phyloP scores from a whole-genome alignment of 306 rosid species.

The Vigna angularis region DNA sequence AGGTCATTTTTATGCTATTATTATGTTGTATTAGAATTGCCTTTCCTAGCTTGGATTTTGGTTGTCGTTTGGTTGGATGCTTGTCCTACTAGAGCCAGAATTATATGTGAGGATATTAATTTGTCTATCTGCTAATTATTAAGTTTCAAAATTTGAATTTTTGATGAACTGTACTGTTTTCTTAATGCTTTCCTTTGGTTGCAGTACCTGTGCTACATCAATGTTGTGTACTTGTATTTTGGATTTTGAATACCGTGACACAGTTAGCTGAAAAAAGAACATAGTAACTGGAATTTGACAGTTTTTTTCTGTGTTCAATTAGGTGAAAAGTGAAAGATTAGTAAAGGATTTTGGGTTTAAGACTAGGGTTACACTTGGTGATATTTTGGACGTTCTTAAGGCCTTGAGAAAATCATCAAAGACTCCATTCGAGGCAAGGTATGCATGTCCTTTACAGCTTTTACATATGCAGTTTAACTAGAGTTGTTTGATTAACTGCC shows the following conservation, averaged over 20 bases:
- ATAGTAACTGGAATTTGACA: constrained; percentile 17
- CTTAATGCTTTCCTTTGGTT: background rate
- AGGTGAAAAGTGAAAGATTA: constrained; percentile 78
- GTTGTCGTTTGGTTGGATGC: constrained; percentile 11
- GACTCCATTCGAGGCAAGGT: constrained; percentile 78
- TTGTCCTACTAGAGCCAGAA: constrained; percentile 11
- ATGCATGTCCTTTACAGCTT: constrained; percentile 26
- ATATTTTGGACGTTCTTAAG: constrained; percentile 65
- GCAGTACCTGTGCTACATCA: background rate
- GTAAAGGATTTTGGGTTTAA: constrained; percentile 76
- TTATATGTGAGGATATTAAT: constrained; percentile 8
- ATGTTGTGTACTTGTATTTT: background rate
- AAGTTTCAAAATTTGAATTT: constrained; percentile 31
- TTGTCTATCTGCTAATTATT: constrained; percentile 16
- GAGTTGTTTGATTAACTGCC: background rate
- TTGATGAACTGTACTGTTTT: constrained; percentile 13
- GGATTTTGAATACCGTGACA: constrained; percentile 30
- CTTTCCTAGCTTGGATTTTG: constrained; percentile 26
- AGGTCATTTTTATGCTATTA: constrained; percentile 11
- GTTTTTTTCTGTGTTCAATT: constrained; percentile 41
- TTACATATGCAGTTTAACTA: constrained; percentile 2
- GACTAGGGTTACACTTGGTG: constrained; percentile 74
- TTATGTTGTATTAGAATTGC: constrained; percentile 11
- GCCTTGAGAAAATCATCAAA: constrained; percentile 64
- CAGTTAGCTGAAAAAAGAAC: background rate